Percentiles rank a stretch among this genome's conserved stretches.
These are phyloP conservation scores for Penicillium janthinellum DNA, from an alignment of 2,329 filamentous ascomycete species.

Conservation along the genomic window DNA sequence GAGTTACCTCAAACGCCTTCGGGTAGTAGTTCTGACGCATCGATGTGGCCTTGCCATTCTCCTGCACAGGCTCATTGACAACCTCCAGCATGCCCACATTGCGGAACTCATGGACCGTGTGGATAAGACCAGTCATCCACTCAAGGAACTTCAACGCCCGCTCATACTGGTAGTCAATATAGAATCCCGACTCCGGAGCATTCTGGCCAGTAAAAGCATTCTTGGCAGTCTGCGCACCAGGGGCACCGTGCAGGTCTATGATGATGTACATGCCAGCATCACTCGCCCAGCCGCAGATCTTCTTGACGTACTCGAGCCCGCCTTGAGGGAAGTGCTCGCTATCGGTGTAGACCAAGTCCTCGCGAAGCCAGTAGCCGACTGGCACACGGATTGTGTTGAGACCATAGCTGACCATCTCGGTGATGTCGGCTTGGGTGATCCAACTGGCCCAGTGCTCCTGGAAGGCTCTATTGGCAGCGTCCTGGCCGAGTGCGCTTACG, in stretches of 20 bases:
- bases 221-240: slow-evolving; percentile 50
- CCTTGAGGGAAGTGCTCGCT: slow-evolving; percentile 57
- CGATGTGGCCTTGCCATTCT: slow-evolving; percentile 34
- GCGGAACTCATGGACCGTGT: slow-evolving; percentile 51
- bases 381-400: slow-evolving; percentile 51
- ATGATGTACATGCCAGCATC: slow-evolving; percentile 57
- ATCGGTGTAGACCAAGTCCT: slow-evolving; percentile 49
- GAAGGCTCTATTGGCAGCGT: slow-evolving; percentile 51
- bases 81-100: slow-evolving; percentile 63
- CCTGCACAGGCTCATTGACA: slow-evolving; percentile 59
- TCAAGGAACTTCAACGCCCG: slow-evolving; percentile 59
- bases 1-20: slow-evolving; percentile 44
- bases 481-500: slow-evolving; percentile 52
- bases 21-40: slow-evolving; percentile 53
- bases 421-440: slow-evolving; percentile 53
- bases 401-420: slow-evolving; percentile 41
- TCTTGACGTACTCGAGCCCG: slow-evolving; percentile 50
- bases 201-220: slow-evolving; percentile 54
- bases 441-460: slow-evolving; percentile 55
- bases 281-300: slow-evolving; percentile 52
- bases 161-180: slow-evolving; percentile 58
- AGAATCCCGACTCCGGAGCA: slow-evolving; percentile 54
- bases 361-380: slow-evolving; percentile 59
- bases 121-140: slow-evolving; percentile 57
- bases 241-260: slow-evolving; percentile 56